Conservation (phyloP, 225 moss, liverwort and hornwort species). For the Rhytidiadelphus loreus region DNA sequence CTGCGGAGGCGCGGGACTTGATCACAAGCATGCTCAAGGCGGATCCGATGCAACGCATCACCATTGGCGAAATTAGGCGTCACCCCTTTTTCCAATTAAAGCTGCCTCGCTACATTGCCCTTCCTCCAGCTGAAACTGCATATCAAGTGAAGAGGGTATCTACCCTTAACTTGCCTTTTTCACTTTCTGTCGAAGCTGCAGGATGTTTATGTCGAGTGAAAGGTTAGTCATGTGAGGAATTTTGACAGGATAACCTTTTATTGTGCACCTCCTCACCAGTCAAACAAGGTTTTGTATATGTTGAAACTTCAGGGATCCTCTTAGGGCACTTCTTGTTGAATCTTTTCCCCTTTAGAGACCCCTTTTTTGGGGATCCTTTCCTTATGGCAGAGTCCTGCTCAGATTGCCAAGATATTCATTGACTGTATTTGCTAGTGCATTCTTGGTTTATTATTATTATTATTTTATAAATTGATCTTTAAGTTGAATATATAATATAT, state of each 20-base stretch:
- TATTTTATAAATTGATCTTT: not conserved
- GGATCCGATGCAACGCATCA: conserved; percentile 56
- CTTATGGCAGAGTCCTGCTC: not conserved
- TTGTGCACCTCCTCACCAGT: not conserved
- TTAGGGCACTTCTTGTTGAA: not conserved
- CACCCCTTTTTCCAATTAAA: conserved; percentile 46
- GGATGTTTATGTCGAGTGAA: not conserved
- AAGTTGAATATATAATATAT: not conserved
- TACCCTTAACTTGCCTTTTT: not conserved
- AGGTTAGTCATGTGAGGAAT: not conserved
- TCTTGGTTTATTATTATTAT: not conserved
- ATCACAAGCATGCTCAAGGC: conserved; percentile 60
- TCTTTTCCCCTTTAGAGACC: not conserved
- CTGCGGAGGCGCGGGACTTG: conserved; percentile 45
- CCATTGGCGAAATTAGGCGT: conserved; percentile 48
- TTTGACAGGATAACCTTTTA: not conserved
- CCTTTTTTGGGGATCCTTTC: not conserved
- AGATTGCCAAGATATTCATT: not conserved
- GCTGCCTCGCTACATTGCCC: conserved; percentile 44
- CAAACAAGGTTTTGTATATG: not conserved
- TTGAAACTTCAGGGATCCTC: not conserved
- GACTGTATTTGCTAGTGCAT: not conserved
- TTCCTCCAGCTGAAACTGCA: conserved; percentile 31
- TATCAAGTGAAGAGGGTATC: conserved; percentile 52
- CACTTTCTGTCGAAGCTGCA: not conserved